A percentile compares a stretch with the other conserved stretches of the same genome.
Evolutionary conservation across 371 early-diverging fungal genomes (phyloP).

Genomic region (Mucor indicus): DNA sequence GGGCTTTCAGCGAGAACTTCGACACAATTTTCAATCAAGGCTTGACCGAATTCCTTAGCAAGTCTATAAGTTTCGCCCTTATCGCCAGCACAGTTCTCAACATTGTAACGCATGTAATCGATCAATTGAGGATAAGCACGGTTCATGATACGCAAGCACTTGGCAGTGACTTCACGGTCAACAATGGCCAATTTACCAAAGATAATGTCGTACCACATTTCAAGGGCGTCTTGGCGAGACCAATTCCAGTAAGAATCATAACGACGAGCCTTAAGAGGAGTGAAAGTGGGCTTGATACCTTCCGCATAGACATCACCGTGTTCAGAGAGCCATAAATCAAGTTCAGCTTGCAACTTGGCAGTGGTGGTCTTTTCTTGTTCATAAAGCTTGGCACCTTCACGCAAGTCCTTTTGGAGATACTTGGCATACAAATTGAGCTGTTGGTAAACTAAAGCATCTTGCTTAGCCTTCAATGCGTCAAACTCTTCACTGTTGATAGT

Average conservation of each 20-base stretch:
- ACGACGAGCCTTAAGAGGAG: conserved; percentile 77
- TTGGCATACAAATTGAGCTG: conserved; percentile 86
- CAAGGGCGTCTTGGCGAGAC: conserved; percentile 89
- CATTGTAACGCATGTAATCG: conserved; percentile 82
- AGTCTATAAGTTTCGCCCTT: conserved; percentile 80
- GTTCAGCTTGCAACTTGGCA: conserved; percentile 70
- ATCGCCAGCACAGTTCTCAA: conserved; percentile 66
- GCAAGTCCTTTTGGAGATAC: conserved; percentile 83
- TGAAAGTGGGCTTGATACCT: conserved; percentile 84
- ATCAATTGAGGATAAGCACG: conserved; percentile 78
- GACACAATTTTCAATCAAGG: conserved; percentile 84
- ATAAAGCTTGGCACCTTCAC: conserved; percentile 69
- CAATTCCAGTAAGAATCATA: conserved; percentile 97
- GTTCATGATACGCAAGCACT: conserved; percentile 90
- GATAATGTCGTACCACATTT: conserved; percentile 87
- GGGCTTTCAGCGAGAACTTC: conserved; percentile 73
- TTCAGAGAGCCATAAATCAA: conserved; percentile 86
- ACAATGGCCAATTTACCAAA: conserved; percentile 85
- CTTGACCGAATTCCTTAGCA: conserved; percentile 75
- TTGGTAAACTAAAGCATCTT: conserved; percentile 72
- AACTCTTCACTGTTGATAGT: conserved; percentile 88
- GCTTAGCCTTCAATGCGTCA: conserved; percentile 75
- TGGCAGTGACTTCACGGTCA: conserved; percentile 89
- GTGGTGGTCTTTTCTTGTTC: conserved; percentile 66
- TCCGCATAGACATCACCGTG: conserved; percentile 85